Conservation (phyloP, 2,329 filamentous ascomycete genomes). For the Podosphaera aphanis region DNA sequence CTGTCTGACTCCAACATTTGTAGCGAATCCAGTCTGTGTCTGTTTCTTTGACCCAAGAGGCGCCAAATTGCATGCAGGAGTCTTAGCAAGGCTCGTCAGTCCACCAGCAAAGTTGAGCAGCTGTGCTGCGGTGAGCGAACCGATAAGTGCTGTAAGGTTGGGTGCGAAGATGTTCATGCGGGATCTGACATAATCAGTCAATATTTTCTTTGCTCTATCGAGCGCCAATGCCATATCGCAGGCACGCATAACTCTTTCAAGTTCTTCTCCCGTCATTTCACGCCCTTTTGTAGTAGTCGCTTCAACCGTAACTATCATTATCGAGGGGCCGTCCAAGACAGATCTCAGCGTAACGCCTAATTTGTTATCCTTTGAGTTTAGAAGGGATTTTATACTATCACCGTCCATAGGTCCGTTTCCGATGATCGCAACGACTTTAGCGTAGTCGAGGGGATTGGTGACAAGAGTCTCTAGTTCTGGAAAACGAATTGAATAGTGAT, state of each 20-base stretch:
- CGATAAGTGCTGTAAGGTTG: slow-evolving; percentile 74
- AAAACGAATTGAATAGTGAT: slow-evolving; percentile 85
- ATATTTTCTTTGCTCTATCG: slow-evolving; percentile 61
- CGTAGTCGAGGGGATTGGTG: slow-evolving; percentile 80
- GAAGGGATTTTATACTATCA: slow-evolving; percentile 56
- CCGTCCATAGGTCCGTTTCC: slow-evolving; percentile 74
- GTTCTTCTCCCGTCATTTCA: slow-evolving; percentile 50
- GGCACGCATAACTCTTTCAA: slow-evolving; percentile 49
- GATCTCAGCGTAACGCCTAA: slow-evolving; percentile 52
- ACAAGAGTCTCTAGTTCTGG: slow-evolving; percentile 80
- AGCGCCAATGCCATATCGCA: slow-evolving; percentile 78
- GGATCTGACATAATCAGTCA: slow-evolving; percentile 88
- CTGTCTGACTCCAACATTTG: slow-evolving; percentile 72
- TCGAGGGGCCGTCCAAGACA: slow-evolving; percentile 64
- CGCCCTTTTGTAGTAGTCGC: slow-evolving; percentile 72
- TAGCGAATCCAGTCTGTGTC: slow-evolving; percentile 58
- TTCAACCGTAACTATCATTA: slow-evolving; percentile 93
- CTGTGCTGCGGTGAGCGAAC: slow-evolving; percentile 80
- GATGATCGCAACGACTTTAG: slow-evolving; percentile 80
- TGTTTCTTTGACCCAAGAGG: slow-evolving; percentile 80
- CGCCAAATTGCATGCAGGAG: slow-evolving; percentile 76
- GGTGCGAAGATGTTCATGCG: slow-evolving; percentile 93
- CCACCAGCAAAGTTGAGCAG: slow-evolving; percentile 89
- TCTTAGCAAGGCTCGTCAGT: slow-evolving; percentile 69
- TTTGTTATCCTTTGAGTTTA: slow-evolving; percentile 55